Conservation (phyloP, 352 stramenopile genomes). For the Globisporangium orthogonon region DNA sequence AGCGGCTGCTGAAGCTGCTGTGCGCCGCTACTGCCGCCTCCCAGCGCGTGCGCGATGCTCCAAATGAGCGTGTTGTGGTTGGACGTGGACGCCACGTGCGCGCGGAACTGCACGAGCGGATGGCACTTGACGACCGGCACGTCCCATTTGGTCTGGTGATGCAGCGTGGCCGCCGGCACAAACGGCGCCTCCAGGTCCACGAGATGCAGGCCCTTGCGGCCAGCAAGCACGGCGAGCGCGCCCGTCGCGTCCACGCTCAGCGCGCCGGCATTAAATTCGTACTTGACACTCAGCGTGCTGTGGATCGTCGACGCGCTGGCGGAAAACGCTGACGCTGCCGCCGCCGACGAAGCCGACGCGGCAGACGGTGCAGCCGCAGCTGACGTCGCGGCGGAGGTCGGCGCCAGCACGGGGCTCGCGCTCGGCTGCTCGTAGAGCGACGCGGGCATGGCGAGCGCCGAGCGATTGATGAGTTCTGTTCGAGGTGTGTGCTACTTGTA, state of each 20-base stretch:
- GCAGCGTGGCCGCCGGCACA: slow-evolving; percentile 42
- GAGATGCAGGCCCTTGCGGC: slow-evolving; percentile 62
- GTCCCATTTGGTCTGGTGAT: slow-evolving; percentile 79
- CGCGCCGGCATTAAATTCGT: slow-evolving; percentile 61
- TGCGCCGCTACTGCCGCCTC: slow-evolving; percentile 3
- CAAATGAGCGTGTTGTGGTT: slow-evolving; percentile 82
- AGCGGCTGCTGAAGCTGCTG: slow-evolving; percentile 31
- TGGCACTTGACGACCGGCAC: slow-evolving; percentile 79
- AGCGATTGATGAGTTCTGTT: no score
- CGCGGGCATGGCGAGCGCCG: slow-evolving; percentile 3
- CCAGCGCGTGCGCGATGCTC: slow-evolving; percentile 38
- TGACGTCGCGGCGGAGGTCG: neutral
- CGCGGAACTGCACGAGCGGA: slow-evolving; percentile 55
- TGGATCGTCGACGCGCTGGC: slow-evolving; percentile 27
- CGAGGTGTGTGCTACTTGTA: neutral
- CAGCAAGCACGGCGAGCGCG: slow-evolving; percentile 52
- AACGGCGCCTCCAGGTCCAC: slow-evolving; percentile 69
- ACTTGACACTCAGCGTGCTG: slow-evolving; percentile 47
- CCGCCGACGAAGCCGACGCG: neutral
- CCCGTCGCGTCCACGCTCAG: slow-evolving; percentile 73
- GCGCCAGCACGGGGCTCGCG: slow-evolving; percentile 3
- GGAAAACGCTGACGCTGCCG: slow-evolving; percentile 1
- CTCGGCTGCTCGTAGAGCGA: slow-evolving; percentile 9
- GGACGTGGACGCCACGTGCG: slow-evolving; percentile 67
- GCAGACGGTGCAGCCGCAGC: neutral